phyloP scores from a whole-genome alignment of 306 rosid species.

The Dalbergia cultrata region DNA sequence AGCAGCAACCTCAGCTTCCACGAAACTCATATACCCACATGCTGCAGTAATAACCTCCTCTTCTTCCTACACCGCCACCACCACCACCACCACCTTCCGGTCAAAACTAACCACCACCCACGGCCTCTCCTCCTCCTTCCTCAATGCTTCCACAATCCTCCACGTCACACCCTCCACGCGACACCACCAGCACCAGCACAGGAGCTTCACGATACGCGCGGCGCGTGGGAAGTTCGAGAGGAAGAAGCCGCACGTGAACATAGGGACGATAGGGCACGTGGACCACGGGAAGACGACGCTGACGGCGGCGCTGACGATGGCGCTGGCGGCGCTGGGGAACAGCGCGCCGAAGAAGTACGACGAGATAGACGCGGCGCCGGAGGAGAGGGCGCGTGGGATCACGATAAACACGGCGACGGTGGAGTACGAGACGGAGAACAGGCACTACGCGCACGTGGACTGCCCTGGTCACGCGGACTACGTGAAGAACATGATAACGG shows the following conservation, averaged over 20 bases:
- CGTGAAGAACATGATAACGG: conserved; percentile 87
- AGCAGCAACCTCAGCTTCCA: conserved; percentile 50
- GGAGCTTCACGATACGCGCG: conserved; percentile 69
- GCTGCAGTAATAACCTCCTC: conserved; percentile 39
- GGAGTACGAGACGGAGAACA: conserved; percentile 83
- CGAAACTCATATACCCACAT: conserved; percentile 56
- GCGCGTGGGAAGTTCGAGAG: conserved; percentile 90
- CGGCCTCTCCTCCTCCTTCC: conserved; percentile 68
- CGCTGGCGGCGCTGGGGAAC: conserved; percentile 69
- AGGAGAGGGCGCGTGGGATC: conserved; percentile 87
- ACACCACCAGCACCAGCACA: conserved; percentile 36
- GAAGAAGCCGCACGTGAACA: conserved; percentile 87
- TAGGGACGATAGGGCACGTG: conserved; percentile 92
- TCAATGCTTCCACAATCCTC: conserved; percentile 70
- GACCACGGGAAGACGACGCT: conserved; percentile 97
- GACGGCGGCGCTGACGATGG: conserved; percentile 94
- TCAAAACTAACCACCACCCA: conserved; percentile 53
- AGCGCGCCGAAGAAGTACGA: conserved; percentile 80
- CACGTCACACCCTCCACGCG: conserved; percentile 52
- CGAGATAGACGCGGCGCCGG: conserved; percentile 92
- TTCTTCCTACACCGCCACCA: conserved; percentile 42
- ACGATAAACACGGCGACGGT: conserved; percentile 91
- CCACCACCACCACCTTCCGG: conserved; percentile 48
- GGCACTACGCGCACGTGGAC: conserved; percentile 89
- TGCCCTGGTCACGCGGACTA: conserved; percentile 90